Evolutionary conservation across 257 asterid genomes (phyloP).

Genomic region (Solanum ahanhuiri): DNA sequence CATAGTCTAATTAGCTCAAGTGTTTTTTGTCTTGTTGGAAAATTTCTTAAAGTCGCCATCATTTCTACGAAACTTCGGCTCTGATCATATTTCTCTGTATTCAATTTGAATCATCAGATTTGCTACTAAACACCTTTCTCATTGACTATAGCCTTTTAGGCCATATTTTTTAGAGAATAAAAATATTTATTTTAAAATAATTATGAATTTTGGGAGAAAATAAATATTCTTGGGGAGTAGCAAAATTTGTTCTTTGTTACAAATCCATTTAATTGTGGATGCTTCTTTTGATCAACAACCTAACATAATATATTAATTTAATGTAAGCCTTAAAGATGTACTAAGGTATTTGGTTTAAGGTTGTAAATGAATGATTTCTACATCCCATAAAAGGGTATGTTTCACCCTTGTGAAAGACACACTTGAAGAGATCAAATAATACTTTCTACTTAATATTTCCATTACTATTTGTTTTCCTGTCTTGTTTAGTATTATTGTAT

Average conservation of each 20-base stretch:
- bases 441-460: too few species aligned
- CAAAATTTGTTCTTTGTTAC: not conserved
- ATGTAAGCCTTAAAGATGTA: too few species aligned
- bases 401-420: too few species aligned
- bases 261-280: too few species aligned
- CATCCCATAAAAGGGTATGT: too few species aligned
- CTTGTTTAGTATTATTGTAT: too few species aligned
- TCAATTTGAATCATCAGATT: not conserved
- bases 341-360: too few species aligned
- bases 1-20: not conserved
- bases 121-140: not conserved
- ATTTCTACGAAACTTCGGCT: not conserved
- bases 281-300: too few species aligned
- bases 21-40: not conserved
- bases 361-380: too few species aligned
- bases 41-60: not conserved
- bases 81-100: not conserved
- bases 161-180: not conserved
- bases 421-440: too few species aligned
- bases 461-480: too few species aligned
- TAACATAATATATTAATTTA: too few species aligned
- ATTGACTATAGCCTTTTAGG: not conserved
- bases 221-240: not conserved
- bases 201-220: not conserved
- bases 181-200: not conserved